phyloP scores from a whole-genome alignment of 2,329 filamentous ascomycete species.

The Hymenoscyphus repandus region DNA sequence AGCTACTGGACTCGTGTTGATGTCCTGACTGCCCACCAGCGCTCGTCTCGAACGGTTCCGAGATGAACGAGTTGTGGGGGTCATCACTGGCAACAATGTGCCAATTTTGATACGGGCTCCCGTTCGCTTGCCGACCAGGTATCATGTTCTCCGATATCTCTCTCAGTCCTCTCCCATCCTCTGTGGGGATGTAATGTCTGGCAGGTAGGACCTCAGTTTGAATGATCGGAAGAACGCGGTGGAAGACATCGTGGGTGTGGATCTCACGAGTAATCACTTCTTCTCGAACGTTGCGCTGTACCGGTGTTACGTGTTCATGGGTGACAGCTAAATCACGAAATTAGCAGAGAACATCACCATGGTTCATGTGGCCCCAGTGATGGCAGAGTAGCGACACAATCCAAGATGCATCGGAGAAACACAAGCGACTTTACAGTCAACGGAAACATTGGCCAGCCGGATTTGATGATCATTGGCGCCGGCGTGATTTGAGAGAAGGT shows the following conservation, averaged over 20 bases:
- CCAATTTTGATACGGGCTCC: conserved; percentile 12
- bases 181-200: conserved; percentile 37
- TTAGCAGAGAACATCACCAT: conserved; percentile 18
- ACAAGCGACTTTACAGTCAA: too few species aligned
- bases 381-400: too few species aligned
- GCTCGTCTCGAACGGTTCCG: too few species aligned
- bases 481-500: conserved; percentile 8
- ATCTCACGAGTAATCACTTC: conserved; percentile 47
- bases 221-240: conserved; percentile 47
- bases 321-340: conserved; percentile 38
- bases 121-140: conserved; percentile 25
- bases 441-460: too few species aligned
- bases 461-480: too few species aligned
- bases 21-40: too few species aligned
- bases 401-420: too few species aligned
- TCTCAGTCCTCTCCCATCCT: conserved; percentile 37
- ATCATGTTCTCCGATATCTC: conserved; percentile 42
- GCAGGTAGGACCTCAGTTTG: conserved; percentile 48
- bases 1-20: too few species aligned
- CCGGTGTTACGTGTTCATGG: conserved; percentile 42
- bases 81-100: too few species aligned
- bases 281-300: conserved; percentile 41
- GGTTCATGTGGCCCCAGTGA: not conserved
- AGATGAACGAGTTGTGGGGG: too few species aligned
- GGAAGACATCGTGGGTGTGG: conserved; percentile 47